Conservation (phyloP, 164 flowering plant species). For the Annona squamosa region DNA sequence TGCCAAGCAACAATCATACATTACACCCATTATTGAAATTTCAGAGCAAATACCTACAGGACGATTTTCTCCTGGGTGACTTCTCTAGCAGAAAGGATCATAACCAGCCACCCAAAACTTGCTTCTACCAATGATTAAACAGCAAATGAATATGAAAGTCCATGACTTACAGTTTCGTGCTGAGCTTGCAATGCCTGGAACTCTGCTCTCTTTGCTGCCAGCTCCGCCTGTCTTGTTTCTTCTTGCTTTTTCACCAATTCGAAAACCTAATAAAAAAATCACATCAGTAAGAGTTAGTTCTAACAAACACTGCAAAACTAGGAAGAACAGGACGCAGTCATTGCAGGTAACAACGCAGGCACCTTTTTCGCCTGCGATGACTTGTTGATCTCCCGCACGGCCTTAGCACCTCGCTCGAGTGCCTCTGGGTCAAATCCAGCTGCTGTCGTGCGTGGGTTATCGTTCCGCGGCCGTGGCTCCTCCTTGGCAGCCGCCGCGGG, state of each 20-base stretch:
- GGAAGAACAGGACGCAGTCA: background rate
- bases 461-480: slow-evolving; percentile 44
- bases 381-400: slow-evolving; percentile 39
- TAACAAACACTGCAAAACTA: background rate
- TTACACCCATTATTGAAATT: background rate
- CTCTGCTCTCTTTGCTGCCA: slow-evolving; percentile 47
- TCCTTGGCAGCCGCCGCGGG: slow-evolving; percentile 9
- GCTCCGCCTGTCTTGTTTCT: slow-evolving; percentile 60
- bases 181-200: slow-evolving; percentile 65
- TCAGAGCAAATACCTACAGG: background rate
- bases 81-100: background rate
- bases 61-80: background rate
- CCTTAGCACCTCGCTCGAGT: slow-evolving; percentile 64
- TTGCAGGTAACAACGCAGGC: background rate
- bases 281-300: background rate
- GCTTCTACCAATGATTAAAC: background rate
- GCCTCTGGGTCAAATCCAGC: slow-evolving; percentile 90
- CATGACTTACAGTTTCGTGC: slow-evolving; percentile 52
- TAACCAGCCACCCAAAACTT: background rate
- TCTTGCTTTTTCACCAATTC: slow-evolving; percentile 74
- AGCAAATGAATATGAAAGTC: background rate
- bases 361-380: slow-evolving; percentile 60
- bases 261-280: slow-evolving; percentile 40
- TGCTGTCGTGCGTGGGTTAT: slow-evolving; percentile 73
- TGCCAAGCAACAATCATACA: no score